Evolutionary conservation across 257 asterid species (phyloP), one percentile per base, ranked within the genome.

Genomic region (Solanum medicagineum): DNA sequence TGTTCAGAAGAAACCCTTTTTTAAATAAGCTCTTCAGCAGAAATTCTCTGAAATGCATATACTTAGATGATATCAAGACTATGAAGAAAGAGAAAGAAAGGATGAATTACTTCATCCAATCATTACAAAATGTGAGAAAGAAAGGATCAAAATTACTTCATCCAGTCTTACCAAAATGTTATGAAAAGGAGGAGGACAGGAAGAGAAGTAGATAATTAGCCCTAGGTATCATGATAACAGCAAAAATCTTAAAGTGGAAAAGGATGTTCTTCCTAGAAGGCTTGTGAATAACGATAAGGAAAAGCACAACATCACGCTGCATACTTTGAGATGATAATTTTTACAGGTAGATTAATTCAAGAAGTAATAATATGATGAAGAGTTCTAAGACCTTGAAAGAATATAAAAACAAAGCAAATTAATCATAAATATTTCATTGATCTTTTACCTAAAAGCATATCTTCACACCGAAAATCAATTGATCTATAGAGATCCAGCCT

Each of bases 401-500:
- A 53, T 29, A 5, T 9, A 29, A 79, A 54, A 54, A 19, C 19
- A 53, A 70, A 83, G 45, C 63, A 19, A 47, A 84, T 32, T 59
- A 40, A 82, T 54, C 59, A 57, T 42, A 26, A 60, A 84, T 8
- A 80, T 1, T 22, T 62, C 14, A 57, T 53, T 79, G 10, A 53
- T 53, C 3, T 26, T 79, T 83, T 89, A 95, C 99, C 98, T 93
- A 90, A 86, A 86, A 94, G 94, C 99, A 97, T 97, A 88, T 95
- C 94, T 89, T 97, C 98, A 86, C 99, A 97, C 53, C 99, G 97
- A 89, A 90, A 88, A 89, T 97, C 98, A 86, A 97, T 92, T 88
- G 99, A 89, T 89, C 97, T 87, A 85, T 97, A 97, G 84, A 97
- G 94, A 85, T 95, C 97, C 87, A 92, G 81, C 89, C 99, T 92